Percentiles rank a stretch among this genome's conserved stretches.
These are phyloP conservation scores for Xylaria venustula DNA, from an alignment of 495 filamentous ascomycete genomes.

Conservation along the genomic window DNA sequence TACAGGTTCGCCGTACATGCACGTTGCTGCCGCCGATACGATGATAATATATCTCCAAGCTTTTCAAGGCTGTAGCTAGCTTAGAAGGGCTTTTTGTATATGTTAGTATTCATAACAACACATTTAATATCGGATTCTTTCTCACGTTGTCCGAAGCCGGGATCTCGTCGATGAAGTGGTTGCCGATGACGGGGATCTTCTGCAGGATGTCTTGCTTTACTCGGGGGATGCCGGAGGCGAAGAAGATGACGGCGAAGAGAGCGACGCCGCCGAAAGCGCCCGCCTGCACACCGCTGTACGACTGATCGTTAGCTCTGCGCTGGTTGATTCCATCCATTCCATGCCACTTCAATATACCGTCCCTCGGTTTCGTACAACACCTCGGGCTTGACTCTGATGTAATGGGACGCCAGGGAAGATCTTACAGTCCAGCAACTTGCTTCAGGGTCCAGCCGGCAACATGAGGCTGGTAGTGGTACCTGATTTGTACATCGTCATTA, in stretches of 20 bases:
- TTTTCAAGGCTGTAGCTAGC: background rate
- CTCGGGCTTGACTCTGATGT: no score
- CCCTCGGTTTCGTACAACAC: background rate
- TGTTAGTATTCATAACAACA: background rate
- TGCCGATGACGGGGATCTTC: constrained; percentile 53
- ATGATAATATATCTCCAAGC: background rate
- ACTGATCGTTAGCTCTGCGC: constrained; percentile 8
- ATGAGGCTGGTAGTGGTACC: constrained; percentile 48
- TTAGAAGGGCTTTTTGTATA: constrained; percentile 44
- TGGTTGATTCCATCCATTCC: background rate
- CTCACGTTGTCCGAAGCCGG: constrained; percentile 60
- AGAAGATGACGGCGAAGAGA: constrained; percentile 57
- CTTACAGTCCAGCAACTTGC: constrained; percentile 40
- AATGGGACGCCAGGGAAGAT: background rate
- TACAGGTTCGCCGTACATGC: constrained; percentile 22
- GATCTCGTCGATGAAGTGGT: constrained; percentile 49
- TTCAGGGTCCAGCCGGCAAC: constrained; percentile 38
- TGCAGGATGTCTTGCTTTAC: constrained; percentile 57
- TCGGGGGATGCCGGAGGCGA: constrained; percentile 57
- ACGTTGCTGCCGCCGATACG: constrained; percentile 17
- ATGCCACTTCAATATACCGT: no score
- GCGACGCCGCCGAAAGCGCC: constrained; percentile 54
- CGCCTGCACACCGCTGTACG: constrained; percentile 44
- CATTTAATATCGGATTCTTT: background rate
- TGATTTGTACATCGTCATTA: constrained; percentile 28